Conservation (phyloP, 2,329 filamentous ascomycete species). For the Aspergillus hiratsukae region DNA sequence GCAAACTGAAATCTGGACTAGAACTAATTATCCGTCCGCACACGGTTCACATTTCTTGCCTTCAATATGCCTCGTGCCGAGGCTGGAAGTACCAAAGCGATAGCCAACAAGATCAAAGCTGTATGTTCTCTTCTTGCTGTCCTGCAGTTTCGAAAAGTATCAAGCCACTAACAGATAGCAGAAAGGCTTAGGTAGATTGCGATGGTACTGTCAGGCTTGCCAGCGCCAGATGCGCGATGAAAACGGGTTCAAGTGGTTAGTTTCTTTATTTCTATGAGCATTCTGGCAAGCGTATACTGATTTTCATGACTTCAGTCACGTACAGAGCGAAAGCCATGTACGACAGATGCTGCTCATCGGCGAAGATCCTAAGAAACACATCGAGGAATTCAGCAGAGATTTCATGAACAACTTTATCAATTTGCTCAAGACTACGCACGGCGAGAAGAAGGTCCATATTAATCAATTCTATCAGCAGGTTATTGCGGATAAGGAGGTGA, state of each 20-base stretch:
- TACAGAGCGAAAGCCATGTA: constrained; percentile 77
- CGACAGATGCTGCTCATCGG: constrained; percentile 86
- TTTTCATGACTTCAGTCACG: constrained; percentile 54
- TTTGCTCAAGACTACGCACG: constrained; percentile 75
- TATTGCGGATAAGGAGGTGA: constrained; percentile 69
- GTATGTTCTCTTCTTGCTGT: constrained; percentile 50
- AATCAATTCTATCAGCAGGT: constrained; percentile 97
- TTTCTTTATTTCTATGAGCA: not conserved
- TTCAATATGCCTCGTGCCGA: constrained; percentile 83
- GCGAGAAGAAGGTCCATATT: constrained; percentile 81
- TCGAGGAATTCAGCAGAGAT: constrained; percentile 74
- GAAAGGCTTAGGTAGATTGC: constrained; percentile 64
- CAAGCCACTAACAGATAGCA: constrained; percentile 10
- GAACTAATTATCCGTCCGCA: not conserved
- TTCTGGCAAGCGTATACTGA: not conserved
- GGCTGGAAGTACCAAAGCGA: constrained; percentile 82
- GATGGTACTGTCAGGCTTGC: constrained; percentile 90
- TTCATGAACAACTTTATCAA: constrained; percentile 77
- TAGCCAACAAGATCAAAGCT: constrained; percentile 85
- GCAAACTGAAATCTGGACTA: not conserved
- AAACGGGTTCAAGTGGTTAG: constrained; percentile 73
- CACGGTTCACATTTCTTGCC: not conserved
- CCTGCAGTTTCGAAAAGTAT: not conserved
- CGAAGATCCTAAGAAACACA: constrained; percentile 78
- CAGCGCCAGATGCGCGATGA: constrained; percentile 74